Evolutionary conservation across 2,329 filamentous ascomycete genomes (phyloP), one percentile per base, ranked within the genome.

Genomic region (Fusarium mexicanum): DNA sequence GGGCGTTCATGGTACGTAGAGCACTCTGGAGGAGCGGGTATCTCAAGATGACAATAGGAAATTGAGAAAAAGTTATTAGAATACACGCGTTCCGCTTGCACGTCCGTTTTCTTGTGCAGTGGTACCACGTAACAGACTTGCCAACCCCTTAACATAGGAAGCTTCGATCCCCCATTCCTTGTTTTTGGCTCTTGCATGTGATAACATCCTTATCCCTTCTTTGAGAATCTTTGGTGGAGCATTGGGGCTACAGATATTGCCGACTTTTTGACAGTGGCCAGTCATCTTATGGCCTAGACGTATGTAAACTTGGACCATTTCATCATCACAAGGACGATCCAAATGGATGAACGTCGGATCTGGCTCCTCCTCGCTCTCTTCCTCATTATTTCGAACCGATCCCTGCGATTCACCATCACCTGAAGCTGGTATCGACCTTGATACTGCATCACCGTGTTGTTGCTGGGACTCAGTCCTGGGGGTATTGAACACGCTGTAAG

Each of bases 251-350:
- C 69, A 70, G 29, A 75, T 75, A 26, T 75, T 37, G 12, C 73
- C 73, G 13, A 75, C 73, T 24, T 53, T 38, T 2, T 62, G 58
- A 51, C 73, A 59, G 33, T 63, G 59, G 44, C 65, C 73, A 14
- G 44, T 31, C 62, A 75, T 75, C 48, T 73, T 75, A 22, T 75
- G 69, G 6, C 73, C 73, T 2, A 70, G 57, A 1, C 73, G 63
- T 33, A 75, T 74, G 40, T 73, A 75, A 0, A 66, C 53, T 31
- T 75, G 73, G 1, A 75, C 73, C 62, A 75, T 75, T 47, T 75
- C 73, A 16, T 75, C 73, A 16, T 75, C 73, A 10, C 72, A 75
- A 14, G 73, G 73, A 7, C 73, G 69, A 40, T 75, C 73, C 1
- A 75, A 53, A 26, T 75, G 66, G 4, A 75, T 64, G 24, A 75